These are phyloP conservation scores for Citrus inodora DNA, from an alignment of 345 rosid species.

Conservation along the genomic window DNA sequence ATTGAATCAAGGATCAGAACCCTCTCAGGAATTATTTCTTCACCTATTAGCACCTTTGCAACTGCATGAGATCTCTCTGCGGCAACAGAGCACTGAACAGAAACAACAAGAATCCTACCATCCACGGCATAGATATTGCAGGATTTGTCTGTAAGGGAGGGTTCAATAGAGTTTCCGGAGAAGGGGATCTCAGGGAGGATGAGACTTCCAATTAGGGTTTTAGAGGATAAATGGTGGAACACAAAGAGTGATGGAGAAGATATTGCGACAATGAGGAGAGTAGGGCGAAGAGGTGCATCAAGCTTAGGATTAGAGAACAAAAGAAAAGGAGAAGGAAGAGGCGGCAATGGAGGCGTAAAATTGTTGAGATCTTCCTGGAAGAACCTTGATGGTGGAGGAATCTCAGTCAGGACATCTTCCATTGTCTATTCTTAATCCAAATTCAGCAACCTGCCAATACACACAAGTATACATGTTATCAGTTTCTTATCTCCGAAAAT, in stretches of 20 bases:
- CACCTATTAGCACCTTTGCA: conserved; percentile 70
- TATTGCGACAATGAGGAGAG: conserved; percentile 68
- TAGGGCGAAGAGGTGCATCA: conserved; percentile 51
- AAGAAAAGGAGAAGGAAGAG: conserved; percentile 72
- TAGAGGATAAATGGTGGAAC: conserved; percentile 50
- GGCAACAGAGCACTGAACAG: conserved; percentile 60
- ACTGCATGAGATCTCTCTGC: conserved; percentile 66
- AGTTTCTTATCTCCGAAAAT: not conserved
- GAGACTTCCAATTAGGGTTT: conserved; percentile 69
- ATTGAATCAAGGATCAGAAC: conserved; percentile 69
- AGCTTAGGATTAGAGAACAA: conserved; percentile 54
- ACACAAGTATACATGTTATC: conserved; percentile 6
- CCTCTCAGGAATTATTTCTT: conserved; percentile 59
- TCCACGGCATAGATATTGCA: conserved; percentile 75
- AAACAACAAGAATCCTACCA: conserved; percentile 41
- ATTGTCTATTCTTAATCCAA: conserved; percentile 29
- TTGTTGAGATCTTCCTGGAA: conserved; percentile 92
- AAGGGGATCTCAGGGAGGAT: conserved; percentile 73
- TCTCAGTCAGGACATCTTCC: conserved; percentile 91
- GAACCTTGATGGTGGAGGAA: conserved; percentile 94
- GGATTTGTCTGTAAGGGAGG: conserved; percentile 69
- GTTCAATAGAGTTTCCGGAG: conserved; percentile 57
- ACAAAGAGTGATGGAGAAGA: conserved; percentile 65
- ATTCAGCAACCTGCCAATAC: conserved; percentile 10
- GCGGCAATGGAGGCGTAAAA: conserved; percentile 46